Base-by-base conservation (phyloP, 1,284 basidiomycete species). In the Porogramme epimiltina region DNA sequence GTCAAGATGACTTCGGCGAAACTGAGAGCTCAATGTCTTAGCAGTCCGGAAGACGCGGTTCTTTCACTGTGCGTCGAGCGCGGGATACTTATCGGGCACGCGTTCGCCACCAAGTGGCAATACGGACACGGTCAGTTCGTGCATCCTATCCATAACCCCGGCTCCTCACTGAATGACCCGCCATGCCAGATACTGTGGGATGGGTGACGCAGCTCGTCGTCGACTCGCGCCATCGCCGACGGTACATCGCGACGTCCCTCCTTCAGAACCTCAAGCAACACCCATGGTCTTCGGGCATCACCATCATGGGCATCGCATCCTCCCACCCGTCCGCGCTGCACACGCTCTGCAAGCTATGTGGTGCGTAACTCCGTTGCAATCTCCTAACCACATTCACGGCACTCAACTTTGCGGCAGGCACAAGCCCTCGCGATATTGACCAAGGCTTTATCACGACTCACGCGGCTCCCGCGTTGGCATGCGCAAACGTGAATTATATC, bases 181-280 rank as follows among this genome's bases (percentile, higher is more conserved):
- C n/a, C n/a, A n/a, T n/a, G n/a, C n/a, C n/a, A n/a, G n/a, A n/a
- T n/a, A n/a, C 23, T 13, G 45, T 62, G 9, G 55, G 52, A 11
- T 62, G 60, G 60, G 43, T 62, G 19, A 56, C 60, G 3, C 56
- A 62, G 42, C 58, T 62, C 25, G 56, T 60, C 24, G 58, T 62
- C 25, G 42, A 54, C 22, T 22, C 10, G 15, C 19, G 36, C 19
- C 25, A 51, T 16, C 60, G 58, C 22, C 46, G 55, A 20, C 54
- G 45, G 8, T 20, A 42, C 22, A 58, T 62, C 28, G 56, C 58
- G 15, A 62, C 60, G 11, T 19, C 3, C 28, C 46, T 60, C 24
- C 38, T 62, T 6, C 42, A 22, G 8, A 25, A 18, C 26, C 48
- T 62, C 40, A 56, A 44, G 23, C 5, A 34, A 0, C 36, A 41